A percentile compares a stretch with the other conserved stretches of the same genome.
phyloP scores from a whole-genome alignment of 2,329 filamentous ascomycete genomes.

The Arthrobotrys entomopaga region DNA sequence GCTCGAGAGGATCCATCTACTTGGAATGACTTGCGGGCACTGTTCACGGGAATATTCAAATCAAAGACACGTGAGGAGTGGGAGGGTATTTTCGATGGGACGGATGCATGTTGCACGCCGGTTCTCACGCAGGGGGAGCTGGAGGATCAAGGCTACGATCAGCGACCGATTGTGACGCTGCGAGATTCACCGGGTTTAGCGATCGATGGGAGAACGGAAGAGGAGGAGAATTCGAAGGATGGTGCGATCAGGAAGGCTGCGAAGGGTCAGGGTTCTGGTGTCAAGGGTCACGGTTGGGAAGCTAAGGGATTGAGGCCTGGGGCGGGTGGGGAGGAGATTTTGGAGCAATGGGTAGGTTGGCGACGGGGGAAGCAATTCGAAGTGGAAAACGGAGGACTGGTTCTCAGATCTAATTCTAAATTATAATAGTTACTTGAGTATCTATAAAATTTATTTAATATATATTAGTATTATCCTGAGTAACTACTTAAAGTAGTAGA shows the following conservation, averaged over 20 bases:
- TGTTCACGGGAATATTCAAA: conserved; percentile 74
- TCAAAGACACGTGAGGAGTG: conserved; percentile 78
- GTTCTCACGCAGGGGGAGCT: conserved; percentile 81
- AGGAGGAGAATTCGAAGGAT: conserved; percentile 58
- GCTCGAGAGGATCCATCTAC: conserved; percentile 69
- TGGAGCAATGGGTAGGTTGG: conserved; percentile 82
- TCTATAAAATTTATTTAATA: not conserved
- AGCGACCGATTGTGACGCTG: conserved; percentile 68
- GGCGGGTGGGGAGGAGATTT: conserved; percentile 74
- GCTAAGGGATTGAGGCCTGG: conserved; percentile 72
- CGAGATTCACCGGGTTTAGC: conserved; percentile 75
- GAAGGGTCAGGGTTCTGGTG: conserved; percentile 38
- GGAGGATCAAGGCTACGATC: conserved; percentile 68
- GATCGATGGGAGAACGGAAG: conserved; percentile 60
- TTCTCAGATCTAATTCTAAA: conserved; percentile 66
- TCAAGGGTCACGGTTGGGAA: conserved; percentile 73
- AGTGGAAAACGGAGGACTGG: conserved; percentile 71
- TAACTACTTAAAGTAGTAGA: not conserved
- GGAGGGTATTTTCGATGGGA: conserved; percentile 87
- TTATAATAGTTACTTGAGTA: conserved; percentile 60
- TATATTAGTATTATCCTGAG: not conserved
- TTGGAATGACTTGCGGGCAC: conserved; percentile 74
- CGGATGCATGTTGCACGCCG: conserved; percentile 91
- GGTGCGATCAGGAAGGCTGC: conserved; percentile 30
- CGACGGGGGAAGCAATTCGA: conserved; percentile 75